phyloP scores from a whole-genome alignment of 2,329 filamentous ascomycete genomes.

The Sordariomycetes sp. region DNA sequence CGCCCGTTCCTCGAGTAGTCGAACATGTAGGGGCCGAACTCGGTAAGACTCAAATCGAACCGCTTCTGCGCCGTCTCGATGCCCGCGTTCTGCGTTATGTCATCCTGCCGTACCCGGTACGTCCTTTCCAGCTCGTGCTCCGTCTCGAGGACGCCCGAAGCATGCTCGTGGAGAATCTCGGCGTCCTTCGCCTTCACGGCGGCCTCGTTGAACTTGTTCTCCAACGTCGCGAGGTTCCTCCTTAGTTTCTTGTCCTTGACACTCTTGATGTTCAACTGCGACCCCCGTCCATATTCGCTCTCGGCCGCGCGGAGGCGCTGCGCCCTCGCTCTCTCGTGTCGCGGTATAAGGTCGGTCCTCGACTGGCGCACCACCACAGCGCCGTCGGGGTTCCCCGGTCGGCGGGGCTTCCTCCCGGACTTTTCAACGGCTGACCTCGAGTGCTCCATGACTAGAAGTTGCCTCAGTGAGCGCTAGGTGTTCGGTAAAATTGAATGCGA shows the following conservation, averaged over 20 bases:
- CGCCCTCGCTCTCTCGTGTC: conserved; percentile 34
- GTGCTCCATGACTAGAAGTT: conserved; percentile 17
- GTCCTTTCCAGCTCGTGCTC: conserved; percentile 83
- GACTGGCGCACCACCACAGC: conserved; percentile 34
- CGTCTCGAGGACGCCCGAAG: conserved; percentile 72
- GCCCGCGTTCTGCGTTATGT: conserved; percentile 62
- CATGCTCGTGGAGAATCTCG: conserved; percentile 85
- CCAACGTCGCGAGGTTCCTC: conserved; percentile 63
- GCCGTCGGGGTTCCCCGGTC: conserved; percentile 31
- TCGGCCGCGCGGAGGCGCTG: conserved; percentile 49
- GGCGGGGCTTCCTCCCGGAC: conserved; percentile 18
- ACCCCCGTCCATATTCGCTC: conserved; percentile 73
- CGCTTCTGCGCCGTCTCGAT: conserved; percentile 83
- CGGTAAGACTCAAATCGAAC: conserved; percentile 75
- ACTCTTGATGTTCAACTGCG: conserved; percentile 54
- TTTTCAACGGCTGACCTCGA: conserved; percentile 13
- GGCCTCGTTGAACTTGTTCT: conserved; percentile 72
- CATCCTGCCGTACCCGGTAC: conserved; percentile 82
- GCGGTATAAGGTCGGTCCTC: conserved; percentile 37
- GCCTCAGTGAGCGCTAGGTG: not conserved
- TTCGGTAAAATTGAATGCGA: not conserved
- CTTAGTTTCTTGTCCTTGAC: conserved; percentile 87
- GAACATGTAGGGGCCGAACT: conserved; percentile 73
- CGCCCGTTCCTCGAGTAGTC: conserved; percentile 87
- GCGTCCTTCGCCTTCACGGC: conserved; percentile 81